These are phyloP conservation scores for Thalassiosira profunda DNA, from an alignment of 108 stramenopile genomes.

Conservation along the genomic window DNA sequence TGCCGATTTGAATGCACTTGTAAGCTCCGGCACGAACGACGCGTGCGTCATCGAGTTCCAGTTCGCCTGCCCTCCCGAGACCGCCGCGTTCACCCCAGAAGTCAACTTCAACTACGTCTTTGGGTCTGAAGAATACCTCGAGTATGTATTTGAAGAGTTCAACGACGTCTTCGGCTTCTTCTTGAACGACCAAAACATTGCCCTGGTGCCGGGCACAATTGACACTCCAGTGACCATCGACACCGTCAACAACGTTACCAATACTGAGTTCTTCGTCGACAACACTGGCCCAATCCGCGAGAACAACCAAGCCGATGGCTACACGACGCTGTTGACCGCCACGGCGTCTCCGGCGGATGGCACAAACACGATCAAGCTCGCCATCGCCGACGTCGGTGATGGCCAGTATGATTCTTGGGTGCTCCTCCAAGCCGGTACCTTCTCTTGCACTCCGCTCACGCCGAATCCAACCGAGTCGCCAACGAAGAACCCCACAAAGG, in stretches of 20 bases:
- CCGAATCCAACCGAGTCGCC: neutral
- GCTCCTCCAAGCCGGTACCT: slow-evolving; percentile 29
- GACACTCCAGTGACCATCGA: slow-evolving; percentile 26
- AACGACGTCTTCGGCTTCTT: slow-evolving; percentile 47
- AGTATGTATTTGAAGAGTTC: slow-evolving; percentile 33
- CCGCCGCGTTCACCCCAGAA: slow-evolving; percentile 16
- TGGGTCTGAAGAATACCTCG: slow-evolving; percentile 43
- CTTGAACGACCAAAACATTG: slow-evolving; percentile 41
- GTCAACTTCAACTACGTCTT: slow-evolving; percentile 43
- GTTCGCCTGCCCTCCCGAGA: slow-evolving; percentile 20
- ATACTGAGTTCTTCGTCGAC: slow-evolving; percentile 19
- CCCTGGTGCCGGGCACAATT: slow-evolving; percentile 3
- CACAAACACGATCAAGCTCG: slow-evolving; percentile 33
- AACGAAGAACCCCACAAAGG: no score
- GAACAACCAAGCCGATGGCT: slow-evolving; percentile 25
- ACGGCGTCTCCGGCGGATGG: slow-evolving; percentile 5
- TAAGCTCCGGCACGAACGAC: slow-evolving; percentile 2
- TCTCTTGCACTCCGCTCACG: slow-evolving; percentile 9
- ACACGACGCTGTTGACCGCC: slow-evolving; percentile 33
- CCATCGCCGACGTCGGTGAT: slow-evolving; percentile 23
- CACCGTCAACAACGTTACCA: slow-evolving; percentile 30
- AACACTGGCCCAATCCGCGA: slow-evolving; percentile 9
- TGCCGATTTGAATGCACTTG: slow-evolving; percentile 11
- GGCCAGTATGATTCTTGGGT: slow-evolving; percentile 36
- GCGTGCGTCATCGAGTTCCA: slow-evolving; percentile 33